phyloP scores from a whole-genome alignment of 768 basidiomycete genomes.

The Fomitopsis pulvina region DNA sequence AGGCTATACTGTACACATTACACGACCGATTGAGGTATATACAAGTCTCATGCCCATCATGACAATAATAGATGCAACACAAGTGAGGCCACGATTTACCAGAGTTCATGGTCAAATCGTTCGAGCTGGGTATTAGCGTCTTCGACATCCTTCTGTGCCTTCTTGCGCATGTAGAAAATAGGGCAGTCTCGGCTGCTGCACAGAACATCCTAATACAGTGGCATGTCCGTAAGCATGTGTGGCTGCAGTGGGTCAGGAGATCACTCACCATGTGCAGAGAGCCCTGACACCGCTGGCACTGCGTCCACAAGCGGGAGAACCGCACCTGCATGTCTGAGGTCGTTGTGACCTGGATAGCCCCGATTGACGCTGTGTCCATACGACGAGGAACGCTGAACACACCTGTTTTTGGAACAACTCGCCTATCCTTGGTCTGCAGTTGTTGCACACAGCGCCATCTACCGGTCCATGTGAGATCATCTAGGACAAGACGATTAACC shows the following conservation, averaged over 20 bases:
- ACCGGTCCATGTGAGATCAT: neutral
- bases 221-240: neutral
- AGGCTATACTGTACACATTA: neutral
- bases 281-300: slow-evolving; percentile 98
- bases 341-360: slow-evolving; percentile 30
- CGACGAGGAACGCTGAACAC: slow-evolving; percentile 7
- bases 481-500: too few relatives aligned
- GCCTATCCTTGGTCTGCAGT: slow-evolving; percentile 78
- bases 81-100: slow-evolving; percentile 67
- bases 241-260: neutral
- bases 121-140: slow-evolving; percentile 74
- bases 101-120: slow-evolving; percentile 73
- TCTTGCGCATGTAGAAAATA: slow-evolving; percentile 98
- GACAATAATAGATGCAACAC: neutral
- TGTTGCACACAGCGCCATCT: slow-evolving; percentile 94
- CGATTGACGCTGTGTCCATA: too few relatives aligned
- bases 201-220: slow-evolving; percentile 69
- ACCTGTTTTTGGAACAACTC: slow-evolving; percentile 94
- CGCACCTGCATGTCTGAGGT: slow-evolving; percentile 82
- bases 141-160: slow-evolving; percentile 96
- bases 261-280: slow-evolving; percentile 84
- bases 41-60: neutral
- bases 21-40: neutral
- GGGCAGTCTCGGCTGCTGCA: slow-evolving; percentile 98
- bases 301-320: slow-evolving; percentile 95